Evolutionary conservation across 331 rosid genomes (phyloP), one percentile per base, ranked within the genome.

Genomic region (Acacia concinna): DNA sequence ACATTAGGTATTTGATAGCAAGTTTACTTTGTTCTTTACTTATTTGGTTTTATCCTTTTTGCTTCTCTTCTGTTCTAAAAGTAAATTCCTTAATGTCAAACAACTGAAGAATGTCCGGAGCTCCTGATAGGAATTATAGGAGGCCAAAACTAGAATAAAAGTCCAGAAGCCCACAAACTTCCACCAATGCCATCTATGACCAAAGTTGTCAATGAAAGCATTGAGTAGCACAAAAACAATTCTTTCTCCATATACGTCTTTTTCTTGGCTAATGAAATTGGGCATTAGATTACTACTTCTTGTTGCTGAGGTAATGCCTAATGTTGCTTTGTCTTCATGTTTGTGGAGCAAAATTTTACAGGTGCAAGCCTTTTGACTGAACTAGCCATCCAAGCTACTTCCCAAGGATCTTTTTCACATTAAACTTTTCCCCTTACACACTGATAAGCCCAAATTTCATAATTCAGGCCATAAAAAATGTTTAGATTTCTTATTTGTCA

Each of bases 381-480:
- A 51, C 27, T 20, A 51, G 25, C 27, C 27, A 49, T 21, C 27
- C 11, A n/a, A 20, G 59, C 3, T 51, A 20, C 25, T 51, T 51
- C 59, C 27, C 59, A 51, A 51, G 59, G 3, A 20, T 51, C 59
- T 5, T 18, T 51, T 51, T 20, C 1, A 51, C 59, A n/a, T 15
- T 37, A 80, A n/a, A 35, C 54, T 75, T 74, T 44, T 68, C 44
- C 79, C 65, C 75, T 49, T 63, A 52, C 20, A 34, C 32, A 30
- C 34, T 67, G 71, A 67, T 32, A 28, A 35, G 72, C 43, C 68
- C 72, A 23, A 62, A 75, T 44, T 21, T 54, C 14, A 21, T 54
- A 21, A 23, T 21, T 54, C 30, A 21, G 30, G 5, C 13, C 59
- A 52, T 52, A 52, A 23, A 23, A 56, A 56, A 56, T 9, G 17